A percentile compares a stretch with the other conserved stretches of the same genome.
phyloP scores from a whole-genome alignment of 2,329 filamentous ascomycete species.

The Hypomyces perniciosus region DNA sequence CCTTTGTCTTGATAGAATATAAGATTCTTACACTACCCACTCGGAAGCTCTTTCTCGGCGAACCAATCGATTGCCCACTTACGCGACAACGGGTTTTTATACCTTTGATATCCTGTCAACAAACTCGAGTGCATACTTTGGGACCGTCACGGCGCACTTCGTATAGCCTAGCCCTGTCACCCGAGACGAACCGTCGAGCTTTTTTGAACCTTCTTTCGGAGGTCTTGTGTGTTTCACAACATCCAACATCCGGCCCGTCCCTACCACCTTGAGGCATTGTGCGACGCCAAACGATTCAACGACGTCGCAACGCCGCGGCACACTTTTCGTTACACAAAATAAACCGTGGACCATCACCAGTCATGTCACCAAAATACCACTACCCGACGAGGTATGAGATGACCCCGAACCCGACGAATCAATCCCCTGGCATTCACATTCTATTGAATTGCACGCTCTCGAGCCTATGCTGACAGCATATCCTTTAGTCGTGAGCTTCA shows the following conservation, averaged over 20 bases:
- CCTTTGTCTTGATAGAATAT: conserved; percentile 1
- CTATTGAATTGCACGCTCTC: not conserved
- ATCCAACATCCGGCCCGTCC: conserved; percentile 2
- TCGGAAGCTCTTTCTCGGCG: not conserved
- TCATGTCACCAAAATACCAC: conserved; percentile 24
- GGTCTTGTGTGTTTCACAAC: conserved; percentile 5
- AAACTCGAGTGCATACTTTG: too few species aligned
- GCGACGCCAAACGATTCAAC: not conserved
- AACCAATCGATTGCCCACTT: too few species aligned
- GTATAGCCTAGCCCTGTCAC: not conserved
- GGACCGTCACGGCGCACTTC: too few species aligned
- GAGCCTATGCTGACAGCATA: not conserved
- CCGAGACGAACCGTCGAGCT: conserved; percentile 5
- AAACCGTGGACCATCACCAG: conserved; percentile 10
- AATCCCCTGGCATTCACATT: not conserved
- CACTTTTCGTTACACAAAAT: conserved; percentile 1
- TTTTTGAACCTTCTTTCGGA: conserved; percentile 1
- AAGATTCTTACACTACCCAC: conserved; percentile 10
- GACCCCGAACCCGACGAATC: not conserved
- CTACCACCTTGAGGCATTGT: not conserved
- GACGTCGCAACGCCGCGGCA: not conserved
- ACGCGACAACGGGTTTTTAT: too few species aligned
- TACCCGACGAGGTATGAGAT: conserved; percentile 22
- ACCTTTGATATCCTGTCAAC: too few species aligned
- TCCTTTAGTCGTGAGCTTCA: conserved; percentile 65